These are phyloP conservation scores for Gaeumannomyces tritici DNA, from an alignment of 2,329 filamentous ascomycete genomes.

Conservation along the genomic window DNA sequence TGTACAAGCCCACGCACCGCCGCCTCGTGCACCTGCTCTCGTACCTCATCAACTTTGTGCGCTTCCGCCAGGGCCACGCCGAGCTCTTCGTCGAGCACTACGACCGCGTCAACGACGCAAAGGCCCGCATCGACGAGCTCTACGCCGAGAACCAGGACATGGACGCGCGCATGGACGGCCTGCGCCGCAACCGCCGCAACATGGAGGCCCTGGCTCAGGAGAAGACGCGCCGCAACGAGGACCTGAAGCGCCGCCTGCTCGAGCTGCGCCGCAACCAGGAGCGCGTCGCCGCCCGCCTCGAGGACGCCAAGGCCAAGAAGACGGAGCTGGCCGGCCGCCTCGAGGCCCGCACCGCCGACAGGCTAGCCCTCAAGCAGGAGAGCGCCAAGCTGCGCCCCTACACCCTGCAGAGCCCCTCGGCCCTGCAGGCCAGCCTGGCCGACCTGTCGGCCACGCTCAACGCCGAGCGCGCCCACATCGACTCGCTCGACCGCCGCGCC, in stretches of 20 bases:
- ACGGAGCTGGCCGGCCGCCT: slow-evolving; percentile 61
- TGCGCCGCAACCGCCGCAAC: slow-evolving; percentile 68
- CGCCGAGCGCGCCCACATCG: slow-evolving; percentile 75
- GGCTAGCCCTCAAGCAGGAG: slow-evolving; percentile 68
- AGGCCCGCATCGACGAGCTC: slow-evolving; percentile 76
- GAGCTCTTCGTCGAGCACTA: slow-evolving; percentile 85
- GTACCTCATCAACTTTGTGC: slow-evolving; percentile 97
- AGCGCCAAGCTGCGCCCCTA: slow-evolving; percentile 86
- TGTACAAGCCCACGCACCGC: slow-evolving; percentile 83
- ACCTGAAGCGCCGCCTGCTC: slow-evolving; percentile 71
- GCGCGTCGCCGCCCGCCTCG: slow-evolving; percentile 70
- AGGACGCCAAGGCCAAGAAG: slow-evolving; percentile 76
- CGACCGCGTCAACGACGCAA: slow-evolving; percentile 80
- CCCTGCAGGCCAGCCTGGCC: slow-evolving; percentile 70
- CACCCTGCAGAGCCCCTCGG: slow-evolving; percentile 77
- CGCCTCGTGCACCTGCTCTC: slow-evolving; percentile 92
- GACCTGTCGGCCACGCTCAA: slow-evolving; percentile 73
- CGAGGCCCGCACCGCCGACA: slow-evolving; percentile 62
- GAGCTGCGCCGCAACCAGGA: slow-evolving; percentile 78
- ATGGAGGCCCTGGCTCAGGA: slow-evolving; percentile 77
- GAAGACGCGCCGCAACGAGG: slow-evolving; percentile 78
- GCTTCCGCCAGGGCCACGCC: slow-evolving; percentile 90
- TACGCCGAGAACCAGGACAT: slow-evolving; percentile 82
- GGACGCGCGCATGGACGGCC: slow-evolving; percentile 68
- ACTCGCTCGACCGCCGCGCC: slow-evolving; percentile 76